phyloP scores from a whole-genome alignment of 2,329 filamentous ascomycete species.

The Apiospora koreana region DNA sequence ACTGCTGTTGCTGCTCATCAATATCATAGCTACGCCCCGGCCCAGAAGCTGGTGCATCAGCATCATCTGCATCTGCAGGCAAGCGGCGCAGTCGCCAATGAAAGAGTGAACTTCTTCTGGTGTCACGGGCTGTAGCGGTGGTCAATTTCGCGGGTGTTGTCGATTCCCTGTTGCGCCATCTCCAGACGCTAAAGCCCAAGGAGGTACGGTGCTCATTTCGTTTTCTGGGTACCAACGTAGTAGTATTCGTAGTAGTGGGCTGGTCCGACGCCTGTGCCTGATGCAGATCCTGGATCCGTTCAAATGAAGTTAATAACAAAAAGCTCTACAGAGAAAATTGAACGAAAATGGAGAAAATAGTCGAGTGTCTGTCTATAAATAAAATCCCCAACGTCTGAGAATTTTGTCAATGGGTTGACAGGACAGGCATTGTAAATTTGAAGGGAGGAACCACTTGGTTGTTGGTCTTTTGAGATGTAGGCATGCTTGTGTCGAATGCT shows the following conservation, averaged over 20 bases:
- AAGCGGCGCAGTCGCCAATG: conserved; percentile 2
- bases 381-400: neutral
- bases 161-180: conserved; percentile 10
- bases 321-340: too few relatives aligned
- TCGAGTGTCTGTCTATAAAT: neutral
- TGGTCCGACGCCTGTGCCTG: neutral
- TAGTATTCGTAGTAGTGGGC: too few relatives aligned
- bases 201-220: conserved; percentile 16
- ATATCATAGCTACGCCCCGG: neutral
- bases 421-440: neutral
- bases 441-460: neutral
- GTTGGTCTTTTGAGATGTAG: neutral
- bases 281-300: neutral
- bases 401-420: neutral
- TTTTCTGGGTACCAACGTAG: conserved; percentile 14
- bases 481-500: neutral
- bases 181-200: conserved; percentile 13
- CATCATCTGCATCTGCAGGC: conserved; percentile 2
- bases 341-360: too few relatives aligned
- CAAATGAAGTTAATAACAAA: neutral
- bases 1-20: neutral
- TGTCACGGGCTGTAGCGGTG: neutral
- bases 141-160: neutral
- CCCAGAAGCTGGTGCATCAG: neutral
- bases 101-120: neutral